These are phyloP conservation scores for Litchi chinensis DNA, from an alignment of 345 rosid genomes.

Conservation along the genomic window DNA sequence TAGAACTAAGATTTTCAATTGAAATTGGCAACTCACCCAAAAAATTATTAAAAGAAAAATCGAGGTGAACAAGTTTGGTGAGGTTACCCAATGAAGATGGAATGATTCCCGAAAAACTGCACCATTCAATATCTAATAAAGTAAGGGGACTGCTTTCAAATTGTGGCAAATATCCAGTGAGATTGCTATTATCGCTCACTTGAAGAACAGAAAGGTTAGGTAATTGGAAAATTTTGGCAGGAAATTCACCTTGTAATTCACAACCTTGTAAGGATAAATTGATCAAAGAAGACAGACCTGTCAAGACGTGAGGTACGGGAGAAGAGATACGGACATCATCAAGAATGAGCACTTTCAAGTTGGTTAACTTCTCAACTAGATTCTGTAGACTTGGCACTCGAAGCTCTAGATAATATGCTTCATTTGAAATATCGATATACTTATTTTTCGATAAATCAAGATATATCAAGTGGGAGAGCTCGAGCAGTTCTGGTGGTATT, in stretches of 20 bases:
- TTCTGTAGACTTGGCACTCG: not conserved
- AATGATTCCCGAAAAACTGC: not conserved
- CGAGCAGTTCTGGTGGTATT: no score
- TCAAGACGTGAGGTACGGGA: not conserved
- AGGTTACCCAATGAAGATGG: slow-evolving; percentile 14
- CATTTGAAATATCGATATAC: no score
- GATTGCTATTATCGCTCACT: no score
- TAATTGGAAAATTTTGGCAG: not conserved
- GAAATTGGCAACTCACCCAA: slow-evolving; percentile 18
- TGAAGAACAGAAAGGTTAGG: slow-evolving; percentile 3
- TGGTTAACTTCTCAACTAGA: slow-evolving; percentile 12
- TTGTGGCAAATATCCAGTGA: no score
- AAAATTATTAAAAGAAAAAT: not conserved
- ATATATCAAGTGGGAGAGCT: not conserved
- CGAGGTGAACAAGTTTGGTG: not conserved
- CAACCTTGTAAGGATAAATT: not conserved
- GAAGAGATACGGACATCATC: not conserved
- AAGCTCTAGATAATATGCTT: not conserved
- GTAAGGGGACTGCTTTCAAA: no score
- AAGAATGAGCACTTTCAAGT: slow-evolving; percentile 21
- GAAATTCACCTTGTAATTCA: slow-evolving; percentile 5
- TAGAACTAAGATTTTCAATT: slow-evolving; percentile 1
- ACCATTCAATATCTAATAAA: no score
- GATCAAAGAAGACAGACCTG: slow-evolving; percentile 9
- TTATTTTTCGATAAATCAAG: slow-evolving; percentile 20